A percentile compares a stretch with the other conserved stretches of the same genome.
Conservation (phyloP, 257 asterid genomes). For the Anisodus acutangulus region DNA sequence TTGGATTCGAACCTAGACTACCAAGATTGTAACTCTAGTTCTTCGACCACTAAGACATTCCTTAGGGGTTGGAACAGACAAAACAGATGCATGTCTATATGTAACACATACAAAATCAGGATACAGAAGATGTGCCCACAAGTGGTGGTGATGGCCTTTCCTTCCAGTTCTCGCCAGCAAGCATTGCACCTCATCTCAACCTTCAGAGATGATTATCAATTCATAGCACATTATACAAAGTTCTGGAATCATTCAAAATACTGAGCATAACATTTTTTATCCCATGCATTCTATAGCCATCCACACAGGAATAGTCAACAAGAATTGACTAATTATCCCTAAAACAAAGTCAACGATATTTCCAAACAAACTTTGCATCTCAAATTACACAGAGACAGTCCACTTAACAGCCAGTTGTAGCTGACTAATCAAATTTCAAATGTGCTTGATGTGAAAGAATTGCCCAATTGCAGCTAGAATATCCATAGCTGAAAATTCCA, state of each 20-base stretch:
- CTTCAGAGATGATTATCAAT: slow-evolving; percentile 29
- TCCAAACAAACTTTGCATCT: not conserved
- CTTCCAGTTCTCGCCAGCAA: slow-evolving; percentile 97
- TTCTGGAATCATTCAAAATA: not conserved
- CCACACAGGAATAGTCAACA: not conserved
- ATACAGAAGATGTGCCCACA: slow-evolving; percentile 96
- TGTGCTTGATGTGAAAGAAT: slow-evolving; percentile 3
- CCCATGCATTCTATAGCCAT: not conserved
- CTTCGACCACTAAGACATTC: not conserved
- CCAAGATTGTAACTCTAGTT: slow-evolving; percentile 4
- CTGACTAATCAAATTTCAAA: slow-evolving; percentile 1
- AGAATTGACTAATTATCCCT: slow-evolving; percentile 9
- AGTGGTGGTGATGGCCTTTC: slow-evolving; percentile 86
- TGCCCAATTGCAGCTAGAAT: not conserved
- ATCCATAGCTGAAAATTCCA: not conserved
- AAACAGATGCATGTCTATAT: not conserved
- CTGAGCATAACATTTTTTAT: not conserved
- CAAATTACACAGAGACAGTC: not conserved
- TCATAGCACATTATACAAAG: not conserved
- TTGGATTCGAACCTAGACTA: not conserved
- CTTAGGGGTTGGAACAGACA: not conserved
- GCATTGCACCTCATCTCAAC: slow-evolving; percentile 89
- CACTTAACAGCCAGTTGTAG: not conserved
- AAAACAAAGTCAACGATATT: not conserved
- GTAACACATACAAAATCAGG: slow-evolving; percentile 40